These are phyloP conservation scores for Mentha longifolia DNA, from an alignment of 257 asterid species.

Conservation along the genomic window DNA sequence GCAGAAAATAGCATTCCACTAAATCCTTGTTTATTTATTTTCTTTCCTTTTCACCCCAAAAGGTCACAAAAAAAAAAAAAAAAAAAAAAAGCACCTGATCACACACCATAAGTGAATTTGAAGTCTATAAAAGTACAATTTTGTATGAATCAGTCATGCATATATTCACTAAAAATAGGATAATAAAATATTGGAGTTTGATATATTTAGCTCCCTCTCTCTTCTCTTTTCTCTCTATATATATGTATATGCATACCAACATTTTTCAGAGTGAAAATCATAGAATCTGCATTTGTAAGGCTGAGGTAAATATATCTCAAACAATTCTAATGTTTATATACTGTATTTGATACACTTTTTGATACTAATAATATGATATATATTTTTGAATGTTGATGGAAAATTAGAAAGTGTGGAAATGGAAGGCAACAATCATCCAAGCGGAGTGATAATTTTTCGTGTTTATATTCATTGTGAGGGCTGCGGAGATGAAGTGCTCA, in stretches of 20 bases:
- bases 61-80: not conserved
- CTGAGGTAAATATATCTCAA: too few species aligned
- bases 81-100: not conserved
- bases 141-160: constrained; percentile 6
- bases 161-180: not conserved
- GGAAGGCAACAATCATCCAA: constrained; percentile 5
- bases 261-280: not conserved
- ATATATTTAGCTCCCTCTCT: not conserved
- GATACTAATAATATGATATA: too few species aligned
- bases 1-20: not conserved
- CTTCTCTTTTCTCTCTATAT: too few species aligned
- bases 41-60: not conserved
- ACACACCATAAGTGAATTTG: not conserved
- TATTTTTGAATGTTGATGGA: too few species aligned
- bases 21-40: not conserved
- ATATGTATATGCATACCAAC: not conserved
- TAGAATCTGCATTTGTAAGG: constrained; percentile 6
- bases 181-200: not conserved
- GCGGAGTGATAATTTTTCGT: constrained; percentile 42
- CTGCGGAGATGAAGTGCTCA: constrained; percentile 42
- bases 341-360: too few species aligned
- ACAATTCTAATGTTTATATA: too few species aligned
- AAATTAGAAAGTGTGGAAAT: not conserved
- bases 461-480: constrained; percentile 56
- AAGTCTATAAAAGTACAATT: not conserved